Evolutionary conservation across 2,329 filamentous ascomycete genomes (phyloP), one percentile per base, ranked within the genome.

Genomic region (Penicillium sumatraense): DNA sequence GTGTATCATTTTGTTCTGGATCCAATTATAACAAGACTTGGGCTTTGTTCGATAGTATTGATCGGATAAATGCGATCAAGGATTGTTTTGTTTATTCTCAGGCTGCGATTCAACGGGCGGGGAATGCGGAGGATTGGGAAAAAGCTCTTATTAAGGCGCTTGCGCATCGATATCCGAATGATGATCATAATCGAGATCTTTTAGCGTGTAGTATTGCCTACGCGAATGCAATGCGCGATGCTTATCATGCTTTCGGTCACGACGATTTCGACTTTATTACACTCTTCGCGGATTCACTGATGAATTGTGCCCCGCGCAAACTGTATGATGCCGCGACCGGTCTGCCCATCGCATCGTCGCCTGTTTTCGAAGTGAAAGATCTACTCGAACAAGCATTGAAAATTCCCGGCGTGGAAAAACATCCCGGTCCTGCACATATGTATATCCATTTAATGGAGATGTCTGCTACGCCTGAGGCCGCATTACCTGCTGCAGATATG

Each of bases 381-480:
- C 74, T 87, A 0, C 76, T 90, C 1, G 86, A 89, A n/a, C 69
- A 67, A 2, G 84, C 84, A 0, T 71, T 92, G 24, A 66, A 72
- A 1, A 75, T 78, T 3, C 68, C 78, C 0, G 77, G 74, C 3
- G 82, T 78, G 0, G 68, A 78, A 5, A 61, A 74, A 1, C 89
- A 95, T 64, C 86, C 89, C 0, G 89, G 88, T 0, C 73, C 91
- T 0, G 77, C 90, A 1, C 89, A 92, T 68, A 74, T 91, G 35
- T 91, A 91, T 70, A 88, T 91, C 26, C 88, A 91, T 62, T 79
- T 90, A 5, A 88, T 89, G 80, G 89, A 91, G 66, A 90, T 91
- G 88, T 90, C 88, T 0, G 74, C 78, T 0, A 80, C 75, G 0
- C 88, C 88, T 0, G 88, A 90, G 65, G 68, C 71, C 1, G 89